Evolutionary conservation across 495 filamentous ascomycete genomes (phyloP), one percentile per base, ranked within the genome.

Genomic region (Immersiella caudata): DNA sequence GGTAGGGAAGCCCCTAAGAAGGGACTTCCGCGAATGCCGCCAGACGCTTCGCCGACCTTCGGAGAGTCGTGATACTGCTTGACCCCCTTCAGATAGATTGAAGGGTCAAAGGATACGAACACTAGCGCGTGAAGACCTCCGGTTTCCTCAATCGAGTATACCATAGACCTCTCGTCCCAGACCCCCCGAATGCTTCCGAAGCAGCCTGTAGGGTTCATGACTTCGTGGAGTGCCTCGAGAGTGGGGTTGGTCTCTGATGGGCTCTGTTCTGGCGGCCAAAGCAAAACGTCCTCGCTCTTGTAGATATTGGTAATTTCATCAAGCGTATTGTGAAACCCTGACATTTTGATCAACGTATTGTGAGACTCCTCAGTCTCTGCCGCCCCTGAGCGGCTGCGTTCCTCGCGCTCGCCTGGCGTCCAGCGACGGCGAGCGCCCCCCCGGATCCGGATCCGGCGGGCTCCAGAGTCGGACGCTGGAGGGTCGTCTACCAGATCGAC

Each of bases 401-500:
- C 67, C 18, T 71, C 73, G 26, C 81, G 81, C 26, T 85, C 85
- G 18, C 81, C 80, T 7, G 87, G 82, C 16, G 89, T 70, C 25
- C 87, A 83, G 16, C 87, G 76, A 8, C 82, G 82, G 69, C 77
- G 74, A 21, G 67, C 68, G 54, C 68, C 60, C 20, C 72, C 74
- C 21, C 76, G 68, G 18, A 71, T 71, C 76, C 67, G 78, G 71
- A 74, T 62, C 57, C 74, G 72, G 20, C 71, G 74, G 49, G 76
- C 67, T 29, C 67, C 60, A n/a, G 78, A 76, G 52, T 79, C 79
- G 1, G 65, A 72, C 11, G 71, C 68, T 1, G 70, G 55, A 6
- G 84, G 82, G 66, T 89, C 86, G 67, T 90, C 85, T 33, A 93
- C 86, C 2, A 93, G 76, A 67, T 93, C 90, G 9, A 92, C 56